A percentile compares a stretch with the other conserved stretches of the same genome.
These are phyloP conservation scores for Gloeopeniophorella convolvens DNA, from an alignment of 768 basidiomycete genomes.

Conservation along the genomic window DNA sequence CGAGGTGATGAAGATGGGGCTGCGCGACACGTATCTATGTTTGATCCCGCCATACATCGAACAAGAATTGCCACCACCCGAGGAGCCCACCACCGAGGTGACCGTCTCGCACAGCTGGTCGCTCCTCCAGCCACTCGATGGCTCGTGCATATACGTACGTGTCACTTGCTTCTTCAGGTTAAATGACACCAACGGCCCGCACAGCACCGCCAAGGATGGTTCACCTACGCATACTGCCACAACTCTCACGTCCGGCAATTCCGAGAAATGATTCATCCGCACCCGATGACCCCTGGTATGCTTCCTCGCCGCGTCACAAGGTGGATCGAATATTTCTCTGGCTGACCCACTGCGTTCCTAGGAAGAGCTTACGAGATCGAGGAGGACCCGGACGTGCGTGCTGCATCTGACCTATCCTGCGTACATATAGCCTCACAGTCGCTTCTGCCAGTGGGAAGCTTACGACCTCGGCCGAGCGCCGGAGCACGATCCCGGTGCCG, in stretches of 20 bases:
- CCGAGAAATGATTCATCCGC: conserved; percentile 67
- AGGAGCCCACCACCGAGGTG: conserved; percentile 52
- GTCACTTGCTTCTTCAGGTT: conserved; percentile 24
- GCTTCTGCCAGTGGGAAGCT: conserved; percentile 53
- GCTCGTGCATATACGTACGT: conserved; percentile 80
- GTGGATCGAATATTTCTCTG: conserved; percentile 10
- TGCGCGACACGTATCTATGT: conserved; percentile 66
- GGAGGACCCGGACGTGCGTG: conserved; percentile 77
- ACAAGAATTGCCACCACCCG: conserved; percentile 38
- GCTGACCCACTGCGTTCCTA: conserved; percentile 5
- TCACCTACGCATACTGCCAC: conserved; percentile 97
- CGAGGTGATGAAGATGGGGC: conserved; percentile 70
- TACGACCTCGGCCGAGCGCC: conserved; percentile 75
- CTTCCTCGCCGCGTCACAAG: conserved; percentile 4
- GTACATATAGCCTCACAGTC: conserved; percentile 19
- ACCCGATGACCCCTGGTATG: conserved; percentile 60
- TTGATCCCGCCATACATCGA: conserved; percentile 63
- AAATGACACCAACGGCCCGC: conserved; percentile 1
- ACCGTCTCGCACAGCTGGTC: conserved; percentile 77
- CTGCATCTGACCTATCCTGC: conserved; percentile 21
- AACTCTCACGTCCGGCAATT: conserved; percentile 94
- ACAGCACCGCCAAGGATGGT: conserved; percentile 87
- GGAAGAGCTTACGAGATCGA: conserved; percentile 68
- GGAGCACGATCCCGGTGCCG: conserved; percentile 47
- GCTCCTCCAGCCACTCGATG: conserved; percentile 70